phyloP scores from a whole-genome alignment of 257 asterid genomes.

The Haberlea rhodopensis region DNA sequence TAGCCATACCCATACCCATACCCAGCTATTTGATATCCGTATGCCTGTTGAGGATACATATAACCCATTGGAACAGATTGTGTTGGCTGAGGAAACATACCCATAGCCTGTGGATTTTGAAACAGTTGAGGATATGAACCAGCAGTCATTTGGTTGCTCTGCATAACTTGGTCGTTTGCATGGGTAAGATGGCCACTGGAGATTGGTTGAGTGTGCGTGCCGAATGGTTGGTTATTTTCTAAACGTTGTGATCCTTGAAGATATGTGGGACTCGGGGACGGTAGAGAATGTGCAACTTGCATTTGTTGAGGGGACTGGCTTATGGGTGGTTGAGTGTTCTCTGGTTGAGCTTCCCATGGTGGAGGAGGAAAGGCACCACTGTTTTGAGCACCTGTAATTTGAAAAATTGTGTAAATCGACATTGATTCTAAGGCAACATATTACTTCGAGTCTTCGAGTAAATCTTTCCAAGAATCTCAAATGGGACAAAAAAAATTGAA shows the following conservation, averaged over 20 bases:
- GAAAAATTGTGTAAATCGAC: conserved; percentile 6
- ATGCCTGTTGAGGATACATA: conserved; percentile 75
- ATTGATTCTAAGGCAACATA: background rate
- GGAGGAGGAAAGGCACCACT: conserved; percentile 73
- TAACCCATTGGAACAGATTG: conserved; percentile 68
- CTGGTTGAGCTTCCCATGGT: conserved; percentile 87
- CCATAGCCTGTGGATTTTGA: conserved; percentile 17
- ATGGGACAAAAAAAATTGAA: background rate
- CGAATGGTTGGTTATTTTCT: conserved; percentile 30
- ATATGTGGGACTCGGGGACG: conserved; percentile 40
- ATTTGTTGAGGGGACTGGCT: conserved; percentile 44
- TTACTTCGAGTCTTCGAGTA: background rate
- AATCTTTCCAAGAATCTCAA: background rate
- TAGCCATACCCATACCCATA: conserved; percentile 52
- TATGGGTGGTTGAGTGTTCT: conserved; percentile 35
- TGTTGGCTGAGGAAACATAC: conserved; percentile 70
- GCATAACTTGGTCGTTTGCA: conserved; percentile 37
- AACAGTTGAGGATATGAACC: background rate
- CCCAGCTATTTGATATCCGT: conserved; percentile 65
- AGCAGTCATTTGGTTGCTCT: background rate
- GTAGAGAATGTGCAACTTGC: conserved; percentile 45
- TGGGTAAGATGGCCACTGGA: conserved; percentile 35
- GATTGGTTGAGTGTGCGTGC: background rate
- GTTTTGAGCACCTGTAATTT: conserved; percentile 47
- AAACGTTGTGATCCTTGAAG: conserved; percentile 40